Conservation (phyloP, 371 early-diverging fungal genomes). For the Zopfochytrium polystomum region DNA sequence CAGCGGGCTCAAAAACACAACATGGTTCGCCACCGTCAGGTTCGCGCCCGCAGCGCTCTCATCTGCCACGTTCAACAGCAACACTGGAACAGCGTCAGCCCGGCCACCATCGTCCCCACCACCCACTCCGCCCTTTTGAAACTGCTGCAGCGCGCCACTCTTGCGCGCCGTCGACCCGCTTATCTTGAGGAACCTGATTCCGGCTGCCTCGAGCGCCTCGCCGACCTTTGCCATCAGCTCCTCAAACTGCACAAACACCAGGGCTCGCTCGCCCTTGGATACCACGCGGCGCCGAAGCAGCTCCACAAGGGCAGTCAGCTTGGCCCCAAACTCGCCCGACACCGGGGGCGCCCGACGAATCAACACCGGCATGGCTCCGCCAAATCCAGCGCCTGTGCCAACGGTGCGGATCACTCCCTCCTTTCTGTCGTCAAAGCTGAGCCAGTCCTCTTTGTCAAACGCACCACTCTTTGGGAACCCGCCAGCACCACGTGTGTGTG, state of each 20-base stretch:
- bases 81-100: conserved; percentile 13
- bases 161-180: conserved; percentile 26
- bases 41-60: conserved; percentile 44
- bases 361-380: too few relatives aligned
- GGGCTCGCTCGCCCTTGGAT: conserved; percentile 24
- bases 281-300: conserved; percentile 19
- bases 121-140: conserved; percentile 21
- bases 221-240: conserved; percentile 38
- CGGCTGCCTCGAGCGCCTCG: conserved; percentile 28
- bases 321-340: conserved; percentile 31
- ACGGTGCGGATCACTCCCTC: too few relatives aligned
- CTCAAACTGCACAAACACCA: conserved; percentile 43
- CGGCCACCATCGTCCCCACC: conserved; percentile 3
- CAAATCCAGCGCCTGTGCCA: too few relatives aligned
- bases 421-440: too few relatives aligned
- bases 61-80: conserved; percentile 36
- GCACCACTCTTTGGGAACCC: too few relatives aligned
- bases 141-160: conserved; percentile 19
- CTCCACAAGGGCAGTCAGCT: conserved; percentile 25
- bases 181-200: conserved; percentile 30
- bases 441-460: too few relatives aligned
- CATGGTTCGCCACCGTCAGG: conserved; percentile 41
- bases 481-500: too few relatives aligned
- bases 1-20: conserved; percentile 38
- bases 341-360: not conserved